Percentiles rank a stretch among this genome's conserved stretches.
phyloP scores from a whole-genome alignment of 139 green algal species.

The Closterium sp. region DNA sequence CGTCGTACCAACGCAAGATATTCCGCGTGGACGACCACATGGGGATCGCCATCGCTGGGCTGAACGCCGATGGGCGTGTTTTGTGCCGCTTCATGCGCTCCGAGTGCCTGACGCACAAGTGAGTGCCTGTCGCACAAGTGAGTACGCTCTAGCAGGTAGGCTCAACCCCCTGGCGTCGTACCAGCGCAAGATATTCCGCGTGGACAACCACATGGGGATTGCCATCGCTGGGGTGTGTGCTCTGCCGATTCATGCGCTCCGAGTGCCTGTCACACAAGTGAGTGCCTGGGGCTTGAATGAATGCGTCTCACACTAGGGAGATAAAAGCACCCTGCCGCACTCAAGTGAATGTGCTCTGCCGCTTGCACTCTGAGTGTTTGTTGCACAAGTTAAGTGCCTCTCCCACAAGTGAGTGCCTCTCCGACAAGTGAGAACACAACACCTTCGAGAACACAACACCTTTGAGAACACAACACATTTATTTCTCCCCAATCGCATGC shows the following conservation, averaged over 20 bases:
- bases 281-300: slow-evolving; percentile 49
- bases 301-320: background rate
- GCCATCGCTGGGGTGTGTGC: slow-evolving; percentile 86
- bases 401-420: too few species aligned
- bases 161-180: slow-evolving; percentile 79
- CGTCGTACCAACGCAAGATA: slow-evolving; percentile 72
- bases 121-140: too few species aligned
- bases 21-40: slow-evolving; percentile 98
- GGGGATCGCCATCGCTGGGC: slow-evolving; percentile 89
- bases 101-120: slow-evolving; percentile 94
- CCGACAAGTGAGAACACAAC: too few species aligned
- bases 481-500: too few species aligned
- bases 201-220: slow-evolving; percentile 98
- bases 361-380: too few species aligned
- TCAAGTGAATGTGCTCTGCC: too few species aligned
- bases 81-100: slow-evolving; percentile 94
- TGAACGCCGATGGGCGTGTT: slow-evolving; percentile 91
- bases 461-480: too few species aligned
- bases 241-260: slow-evolving; percentile 93
- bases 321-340: too few species aligned
- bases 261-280: slow-evolving; percentile 88
- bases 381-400: too few species aligned
- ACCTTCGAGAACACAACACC: too few species aligned
- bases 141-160: too few species aligned
- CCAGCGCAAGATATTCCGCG: slow-evolving; percentile 81